Evolutionary conservation across 257 asterid species (phyloP), one percentile per base, ranked within the genome.

Genomic region (Thymus mandschuricus): DNA sequence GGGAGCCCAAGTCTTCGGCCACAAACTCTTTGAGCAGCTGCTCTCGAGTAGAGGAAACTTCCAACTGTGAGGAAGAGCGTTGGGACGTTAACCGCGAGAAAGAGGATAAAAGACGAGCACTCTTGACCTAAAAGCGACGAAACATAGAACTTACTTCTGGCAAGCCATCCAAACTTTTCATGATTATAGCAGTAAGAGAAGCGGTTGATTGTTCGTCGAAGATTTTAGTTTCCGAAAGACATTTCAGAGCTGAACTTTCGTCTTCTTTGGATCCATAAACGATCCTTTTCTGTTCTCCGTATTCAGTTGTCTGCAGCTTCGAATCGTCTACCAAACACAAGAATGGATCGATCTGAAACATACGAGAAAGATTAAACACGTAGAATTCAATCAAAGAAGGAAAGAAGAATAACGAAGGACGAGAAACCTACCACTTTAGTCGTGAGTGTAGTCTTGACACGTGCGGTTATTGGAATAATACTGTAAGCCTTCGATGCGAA

Each of bases 281-380:
- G 71, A 64, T 66, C 75, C 68, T 82, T 50, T 76, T 74, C 27
- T 54, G 75, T 59, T 15, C 51, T 34, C 79, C 90, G 31, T 74
- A 62, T 51, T 84, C 87, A 65, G 73, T 70, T 34, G 88, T 82
- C 77, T 92, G 93, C 81, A 95, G 76, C 85, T 95, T 92, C 66
- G 84, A 83, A 75, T 95, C 99, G 27, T 87, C 95, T 55, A 92
- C 89, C 83, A 95, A 81, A 67, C 81, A 69, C 81, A 95, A 77
- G 83, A 84, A 95, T 29, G 99, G 99, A 84, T 92, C 99, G 72
- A 88, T 91, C 99, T 94, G 91, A 72, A 28, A 80, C 58, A 56
- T 30, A 66, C n/a, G 45, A 77, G 71, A 69, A 70, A 67, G 71
- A 50, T 31, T 3, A 10, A 27, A 27, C 34, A 29, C 60, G 2